Conservation (phyloP, 2,329 filamentous ascomycete genomes). For the Metarhizium guizhouense region DNA sequence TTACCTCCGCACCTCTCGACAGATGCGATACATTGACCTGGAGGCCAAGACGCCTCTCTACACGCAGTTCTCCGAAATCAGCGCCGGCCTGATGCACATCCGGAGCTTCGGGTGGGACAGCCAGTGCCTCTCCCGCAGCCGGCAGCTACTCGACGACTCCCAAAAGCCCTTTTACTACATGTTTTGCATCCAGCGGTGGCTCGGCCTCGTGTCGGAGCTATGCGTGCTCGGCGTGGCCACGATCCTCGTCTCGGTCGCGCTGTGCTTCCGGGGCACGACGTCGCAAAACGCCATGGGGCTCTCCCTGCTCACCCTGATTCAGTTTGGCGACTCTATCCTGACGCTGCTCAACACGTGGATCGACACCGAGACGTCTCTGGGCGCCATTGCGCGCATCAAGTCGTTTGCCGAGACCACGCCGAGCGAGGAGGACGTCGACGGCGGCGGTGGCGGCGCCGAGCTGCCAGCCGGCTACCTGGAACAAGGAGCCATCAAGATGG, state of each 20-base stretch:
- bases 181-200: constrained; percentile 39
- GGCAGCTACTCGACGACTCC: constrained; percentile 21
- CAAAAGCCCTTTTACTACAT: constrained; percentile 29
- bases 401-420: neutral
- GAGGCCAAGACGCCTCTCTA: constrained; percentile 19
- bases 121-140: constrained; percentile 9
- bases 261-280: constrained; percentile 16
- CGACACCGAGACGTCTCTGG: neutral
- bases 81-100: constrained; percentile 16
- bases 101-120: constrained; percentile 22
- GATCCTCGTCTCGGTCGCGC: constrained; percentile 32
- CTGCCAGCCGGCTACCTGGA: neutral
- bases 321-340: neutral
- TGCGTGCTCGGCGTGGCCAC: constrained; percentile 34
- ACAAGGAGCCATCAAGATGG: neutral
- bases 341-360: neutral
- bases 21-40: constrained; percentile 19
- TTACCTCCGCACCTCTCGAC: constrained; percentile 21
- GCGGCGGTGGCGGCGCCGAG: neutral
- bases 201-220: constrained; percentile 37
- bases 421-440: neutral
- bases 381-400: constrained; percentile 1
- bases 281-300: constrained; percentile 7
- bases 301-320: neutral
- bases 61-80: constrained; percentile 16